phyloP scores from a whole-genome alignment of 768 basidiomycete genomes.

The Mrakia blollopis region DNA sequence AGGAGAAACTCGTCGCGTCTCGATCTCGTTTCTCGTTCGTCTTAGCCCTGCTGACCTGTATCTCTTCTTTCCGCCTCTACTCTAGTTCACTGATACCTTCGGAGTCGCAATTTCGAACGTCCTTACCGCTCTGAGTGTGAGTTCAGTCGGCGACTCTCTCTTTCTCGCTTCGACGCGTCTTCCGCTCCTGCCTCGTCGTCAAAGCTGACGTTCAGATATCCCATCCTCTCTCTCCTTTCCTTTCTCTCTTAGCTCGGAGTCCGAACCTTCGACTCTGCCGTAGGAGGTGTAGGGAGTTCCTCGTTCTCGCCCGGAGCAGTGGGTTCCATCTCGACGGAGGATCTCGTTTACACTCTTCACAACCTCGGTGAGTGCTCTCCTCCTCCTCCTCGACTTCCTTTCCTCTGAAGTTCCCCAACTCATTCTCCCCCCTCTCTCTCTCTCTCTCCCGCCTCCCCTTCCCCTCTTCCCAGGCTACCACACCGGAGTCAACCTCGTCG shows the following conservation, averaged over 20 bases:
- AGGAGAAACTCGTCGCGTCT: too few relatives aligned
- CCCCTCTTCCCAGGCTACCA: slow-evolving; percentile 44
- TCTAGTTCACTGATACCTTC: slow-evolving; percentile 74
- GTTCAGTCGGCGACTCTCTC: background rate
- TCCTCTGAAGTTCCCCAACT: background rate
- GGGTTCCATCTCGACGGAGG: slow-evolving; percentile 88
- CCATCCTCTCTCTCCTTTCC: slow-evolving; percentile 36
- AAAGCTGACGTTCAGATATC: too few relatives aligned
- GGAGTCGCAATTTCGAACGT: slow-evolving; percentile 57
- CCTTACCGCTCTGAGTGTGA: slow-evolving; percentile 35
- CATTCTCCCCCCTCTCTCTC: background rate
- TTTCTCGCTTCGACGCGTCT: background rate
- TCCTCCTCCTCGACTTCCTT: background rate
- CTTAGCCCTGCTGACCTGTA: background rate
- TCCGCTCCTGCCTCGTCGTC: background rate
- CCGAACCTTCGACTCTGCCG: slow-evolving; percentile 70
- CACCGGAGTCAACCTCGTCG: slow-evolving; percentile 60
- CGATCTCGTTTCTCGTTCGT: too few relatives aligned
- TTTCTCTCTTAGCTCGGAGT: slow-evolving; percentile 55
- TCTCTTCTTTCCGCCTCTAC: background rate
- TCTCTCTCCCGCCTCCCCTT: too few relatives aligned
- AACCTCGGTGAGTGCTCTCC: slow-evolving; percentile 46
- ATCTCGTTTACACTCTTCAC: slow-evolving; percentile 76
- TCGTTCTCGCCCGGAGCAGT: slow-evolving; percentile 95
- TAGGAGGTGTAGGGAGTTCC: slow-evolving; percentile 89